phyloP scores from a whole-genome alignment of 148 eudicot species.

The Fagopyrum homotropicum region DNA sequence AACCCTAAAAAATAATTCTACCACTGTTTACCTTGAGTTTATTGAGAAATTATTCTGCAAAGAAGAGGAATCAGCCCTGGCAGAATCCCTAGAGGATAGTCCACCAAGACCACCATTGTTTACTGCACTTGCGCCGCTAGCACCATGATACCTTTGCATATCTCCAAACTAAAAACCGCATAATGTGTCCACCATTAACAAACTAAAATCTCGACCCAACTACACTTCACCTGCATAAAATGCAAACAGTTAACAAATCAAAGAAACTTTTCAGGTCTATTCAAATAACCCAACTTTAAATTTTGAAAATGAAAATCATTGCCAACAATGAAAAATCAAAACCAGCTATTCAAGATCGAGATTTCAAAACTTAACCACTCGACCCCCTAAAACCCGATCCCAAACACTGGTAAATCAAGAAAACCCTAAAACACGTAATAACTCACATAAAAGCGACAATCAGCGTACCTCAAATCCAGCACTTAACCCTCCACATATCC shows the following conservation, averaged over 20 bases:
- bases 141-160: conserved; percentile 97
- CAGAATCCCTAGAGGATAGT: conserved; percentile 56
- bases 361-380: neutral
- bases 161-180: conserved; percentile 85
- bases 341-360: neutral
- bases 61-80: conserved; percentile 54
- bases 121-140: conserved; percentile 88
- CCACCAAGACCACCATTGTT: conserved; percentile 71
- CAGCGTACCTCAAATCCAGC: conserved; percentile 7
- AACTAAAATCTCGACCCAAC: conserved; percentile 17
- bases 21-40: conserved; percentile 52
- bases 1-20: neutral
- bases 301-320: neutral
- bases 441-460: neutral
- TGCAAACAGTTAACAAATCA: neutral
- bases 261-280: neutral
- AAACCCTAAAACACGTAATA: neutral
- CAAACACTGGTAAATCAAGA: neutral
- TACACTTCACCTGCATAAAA: neutral
- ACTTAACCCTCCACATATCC: neutral
- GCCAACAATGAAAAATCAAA: neutral
- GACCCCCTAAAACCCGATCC: neutral
- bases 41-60: conserved; percentile 53
- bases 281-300: neutral
- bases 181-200: conserved; percentile 66